Base-by-base conservation (phyloP, 2,329 filamentous ascomycete genomes). In the Penicillium sumatraense region DNA sequence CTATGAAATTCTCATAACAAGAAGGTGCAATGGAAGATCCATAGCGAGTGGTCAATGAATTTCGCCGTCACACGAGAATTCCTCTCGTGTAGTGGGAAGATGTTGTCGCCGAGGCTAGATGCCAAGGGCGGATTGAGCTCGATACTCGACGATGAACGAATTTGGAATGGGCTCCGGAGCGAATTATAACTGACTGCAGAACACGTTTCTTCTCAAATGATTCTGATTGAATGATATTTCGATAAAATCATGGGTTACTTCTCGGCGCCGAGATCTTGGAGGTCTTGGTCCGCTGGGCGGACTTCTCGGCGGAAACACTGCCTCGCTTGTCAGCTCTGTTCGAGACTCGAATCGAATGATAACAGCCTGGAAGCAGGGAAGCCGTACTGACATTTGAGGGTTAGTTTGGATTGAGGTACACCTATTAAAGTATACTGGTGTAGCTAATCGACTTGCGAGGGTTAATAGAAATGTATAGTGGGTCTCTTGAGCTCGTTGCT, bases 71-170 rank as follows among this genome's bases (percentile, higher is more conserved):
- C 16, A 20, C 10, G 16, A 40, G 10, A 21, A 18, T 40, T 20
- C 20, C 8, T 20, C 16, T 21, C 20, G 5, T 3, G 20, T 40
- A 40, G 16, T 20, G 9, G 18, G 36, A 36, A 35, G 35, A 23
- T 33, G 33, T 20, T 27, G 31, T 46, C 46, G 49, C 44, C 49
- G 50, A 20, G 41, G 36, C 41, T 50, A 36, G 57, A 41, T 38
- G 52, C 57, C 59, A 54, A 57, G 51, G 27, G 51, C 51, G 54
- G 57, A 58, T 33, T 16, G 48, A 50, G 35, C 20, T 35, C 48
- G 16, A 21, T 23, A 21, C 36, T 18, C 18, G 24, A 21, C 11
- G 35, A 54, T 29, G 31, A 50, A 13, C 13, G 10, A 20, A 18
- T 29, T 5, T 31, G 5, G 4, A 46, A n/a, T 23, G 31, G 23